Evolutionary conservation across 257 asterid species (phyloP).

Genomic region (Solanum tacnaense): DNA sequence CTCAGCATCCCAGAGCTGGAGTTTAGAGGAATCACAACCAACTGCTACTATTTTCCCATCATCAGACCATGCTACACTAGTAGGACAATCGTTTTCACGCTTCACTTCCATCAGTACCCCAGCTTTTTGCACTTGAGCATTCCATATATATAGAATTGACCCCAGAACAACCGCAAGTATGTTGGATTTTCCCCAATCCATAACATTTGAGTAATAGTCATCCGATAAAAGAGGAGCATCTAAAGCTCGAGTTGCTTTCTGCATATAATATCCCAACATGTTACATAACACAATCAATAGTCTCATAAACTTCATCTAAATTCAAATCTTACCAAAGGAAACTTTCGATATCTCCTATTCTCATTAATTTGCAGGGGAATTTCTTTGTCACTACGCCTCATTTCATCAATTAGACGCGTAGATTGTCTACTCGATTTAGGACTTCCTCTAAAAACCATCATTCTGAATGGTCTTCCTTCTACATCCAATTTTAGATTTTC

Average conservation of each 20-base stretch:
- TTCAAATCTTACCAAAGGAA: slow-evolving; percentile 39
- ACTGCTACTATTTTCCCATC: slow-evolving; percentile 42
- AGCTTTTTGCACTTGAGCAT: slow-evolving; percentile 14
- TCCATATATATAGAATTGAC: slow-evolving; percentile 33
- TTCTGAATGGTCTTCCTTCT: slow-evolving; percentile 72
- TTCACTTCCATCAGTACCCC: slow-evolving; percentile 14
- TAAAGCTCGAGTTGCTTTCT: slow-evolving; percentile 33
- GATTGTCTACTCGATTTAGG: slow-evolving; percentile 51
- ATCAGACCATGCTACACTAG: slow-evolving; percentile 67
- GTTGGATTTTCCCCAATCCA: slow-evolving; percentile 77
- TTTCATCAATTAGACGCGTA: slow-evolving; percentile 38
- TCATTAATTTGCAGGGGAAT: not conserved
- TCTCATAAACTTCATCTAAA: not conserved
- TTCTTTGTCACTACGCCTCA: slow-evolving; percentile 34
- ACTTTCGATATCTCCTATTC: slow-evolving; percentile 20
- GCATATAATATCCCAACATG: slow-evolving; percentile 4
- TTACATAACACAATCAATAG: not conserved
- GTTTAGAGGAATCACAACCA: slow-evolving; percentile 30
- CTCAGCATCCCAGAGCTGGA: slow-evolving; percentile 56
- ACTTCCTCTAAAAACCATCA: slow-evolving; percentile 87
- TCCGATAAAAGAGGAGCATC: slow-evolving; percentile 45
- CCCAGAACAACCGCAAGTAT: slow-evolving; percentile 55
- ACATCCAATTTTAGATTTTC: slow-evolving; percentile 40
- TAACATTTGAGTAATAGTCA: slow-evolving; percentile 49
- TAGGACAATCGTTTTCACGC: slow-evolving; percentile 24